Conservation (phyloP, 306 rosid genomes). For the Pyrus bretschneideri region DNA sequence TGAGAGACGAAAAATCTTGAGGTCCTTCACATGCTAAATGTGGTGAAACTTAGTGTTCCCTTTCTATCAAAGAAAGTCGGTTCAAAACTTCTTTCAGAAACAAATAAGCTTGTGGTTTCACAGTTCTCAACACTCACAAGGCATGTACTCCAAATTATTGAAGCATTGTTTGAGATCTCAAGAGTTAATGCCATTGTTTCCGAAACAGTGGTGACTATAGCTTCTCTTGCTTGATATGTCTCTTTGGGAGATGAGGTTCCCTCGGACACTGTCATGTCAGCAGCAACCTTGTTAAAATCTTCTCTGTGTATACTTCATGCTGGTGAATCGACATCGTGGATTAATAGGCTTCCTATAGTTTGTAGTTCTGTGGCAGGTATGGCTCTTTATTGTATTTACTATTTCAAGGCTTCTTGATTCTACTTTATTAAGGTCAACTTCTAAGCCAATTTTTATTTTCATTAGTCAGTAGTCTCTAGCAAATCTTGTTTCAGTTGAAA, state of each 20-base stretch:
- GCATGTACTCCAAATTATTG: constrained; percentile 53
- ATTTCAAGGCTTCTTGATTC: not conserved
- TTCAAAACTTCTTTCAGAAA: constrained; percentile 47
- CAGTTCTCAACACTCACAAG: constrained; percentile 50
- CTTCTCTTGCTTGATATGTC: constrained; percentile 56
- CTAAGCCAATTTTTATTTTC: not conserved
- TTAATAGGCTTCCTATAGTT: constrained; percentile 59
- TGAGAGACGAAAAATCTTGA: constrained; percentile 32
- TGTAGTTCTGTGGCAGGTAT: constrained; percentile 69
- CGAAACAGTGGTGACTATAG: constrained; percentile 41
- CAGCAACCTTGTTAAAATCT: constrained; percentile 46
- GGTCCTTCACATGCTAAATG: constrained; percentile 60
- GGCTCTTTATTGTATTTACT: constrained; percentile 14
- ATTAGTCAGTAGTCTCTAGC: not conserved
- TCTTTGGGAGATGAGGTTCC: constrained; percentile 65
- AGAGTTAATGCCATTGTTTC: constrained; percentile 34
- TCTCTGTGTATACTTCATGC: constrained; percentile 46
- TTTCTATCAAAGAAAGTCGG: constrained; percentile 48
- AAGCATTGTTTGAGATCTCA: constrained; percentile 52
- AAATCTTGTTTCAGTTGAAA: not conserved
- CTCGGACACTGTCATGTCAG: constrained; percentile 54
- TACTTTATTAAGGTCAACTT: not conserved
- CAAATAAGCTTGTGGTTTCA: constrained; percentile 40
- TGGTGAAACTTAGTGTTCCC: constrained; percentile 56
- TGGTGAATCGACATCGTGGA: constrained; percentile 43